These are phyloP conservation scores for Zygosaccharomyces lentus DNA, from an alignment of 805 yeast genomes.

Conservation along the genomic window DNA sequence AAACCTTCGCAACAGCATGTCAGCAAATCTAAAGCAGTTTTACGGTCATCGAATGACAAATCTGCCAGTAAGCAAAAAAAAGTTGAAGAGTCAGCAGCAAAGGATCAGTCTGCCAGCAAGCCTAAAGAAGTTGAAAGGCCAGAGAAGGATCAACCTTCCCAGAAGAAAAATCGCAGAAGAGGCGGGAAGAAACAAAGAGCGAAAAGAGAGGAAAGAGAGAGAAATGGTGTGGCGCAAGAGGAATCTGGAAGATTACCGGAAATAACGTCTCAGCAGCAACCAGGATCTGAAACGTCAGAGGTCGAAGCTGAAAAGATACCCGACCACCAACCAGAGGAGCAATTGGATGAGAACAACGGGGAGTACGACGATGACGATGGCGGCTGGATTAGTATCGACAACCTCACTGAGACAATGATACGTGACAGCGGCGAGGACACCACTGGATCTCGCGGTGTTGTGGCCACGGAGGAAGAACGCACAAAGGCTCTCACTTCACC, in stretches of 20 bases:
- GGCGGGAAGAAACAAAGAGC: conserved; percentile 64
- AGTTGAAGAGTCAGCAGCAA: conserved; percentile 13
- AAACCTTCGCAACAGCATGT: not conserved
- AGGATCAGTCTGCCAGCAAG: not conserved
- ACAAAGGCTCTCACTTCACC: conserved; percentile 24
- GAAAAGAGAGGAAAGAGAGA: conserved; percentile 42
- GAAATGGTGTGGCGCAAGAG: not conserved
- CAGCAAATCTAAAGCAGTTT: conserved; percentile 4
- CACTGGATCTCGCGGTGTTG: conserved; percentile 36
- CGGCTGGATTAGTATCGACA: conserved; percentile 94
- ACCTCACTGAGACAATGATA: conserved; percentile 61
- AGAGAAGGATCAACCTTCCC: conserved; percentile 6
- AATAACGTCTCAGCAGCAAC: not conserved
- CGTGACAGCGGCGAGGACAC: conserved; percentile 63
- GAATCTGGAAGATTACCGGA: conserved; percentile 2
- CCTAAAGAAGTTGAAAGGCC: conserved; percentile 19
- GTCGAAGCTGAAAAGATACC: conserved; percentile 5
- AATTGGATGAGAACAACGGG: conserved; percentile 29
- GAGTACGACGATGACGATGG: conserved; percentile 72
- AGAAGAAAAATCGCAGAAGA: conserved; percentile 50
- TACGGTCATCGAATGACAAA: conserved; percentile 14
- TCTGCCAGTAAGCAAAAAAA: conserved; percentile 1
- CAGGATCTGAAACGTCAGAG: conserved; percentile 1
- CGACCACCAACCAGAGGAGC: conserved; percentile 11
- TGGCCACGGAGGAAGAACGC: conserved; percentile 30